These are phyloP conservation scores for Populus euphratica DNA, from an alignment of 345 rosid species.

Conservation along the genomic window DNA sequence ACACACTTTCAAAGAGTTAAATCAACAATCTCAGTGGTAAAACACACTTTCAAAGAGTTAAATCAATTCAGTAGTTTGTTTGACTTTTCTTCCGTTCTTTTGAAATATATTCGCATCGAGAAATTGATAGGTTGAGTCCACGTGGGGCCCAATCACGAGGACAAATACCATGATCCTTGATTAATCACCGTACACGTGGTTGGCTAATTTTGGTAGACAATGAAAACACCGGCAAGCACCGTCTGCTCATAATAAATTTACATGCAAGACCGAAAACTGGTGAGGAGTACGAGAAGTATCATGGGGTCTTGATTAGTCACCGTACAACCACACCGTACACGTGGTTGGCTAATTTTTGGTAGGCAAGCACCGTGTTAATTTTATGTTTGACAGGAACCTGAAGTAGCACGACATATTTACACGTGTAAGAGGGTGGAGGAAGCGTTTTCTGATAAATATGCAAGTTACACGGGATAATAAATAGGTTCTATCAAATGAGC, in stretches of 20 bases:
- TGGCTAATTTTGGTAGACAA: not conserved
- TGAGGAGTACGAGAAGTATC: no score
- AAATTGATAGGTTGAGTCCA: constrained; percentile 6
- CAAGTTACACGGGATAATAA: not conserved
- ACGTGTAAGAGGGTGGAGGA: not conserved
- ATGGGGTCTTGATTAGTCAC: no score
- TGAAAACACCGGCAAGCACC: no score
- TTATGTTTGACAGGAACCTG: constrained; percentile 9
- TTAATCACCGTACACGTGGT: not conserved
- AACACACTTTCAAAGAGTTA: no score
- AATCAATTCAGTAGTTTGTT: no score
- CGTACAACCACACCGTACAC: no score
- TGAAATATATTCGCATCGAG: constrained; percentile 15
- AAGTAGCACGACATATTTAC: not conserved
- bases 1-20: no score
- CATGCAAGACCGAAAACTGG: no score
- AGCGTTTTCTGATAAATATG: not conserved
- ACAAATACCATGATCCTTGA: not conserved
- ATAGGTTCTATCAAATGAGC: not conserved
- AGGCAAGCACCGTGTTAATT: no score
- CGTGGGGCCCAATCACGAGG: constrained; percentile 12
- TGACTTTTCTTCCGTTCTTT: not conserved
- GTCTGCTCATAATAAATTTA: no score
- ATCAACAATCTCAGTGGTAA: no score
- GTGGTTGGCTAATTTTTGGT: no score